Evolutionary conservation across 441 rosid species (phyloP).

Genomic region (Populus hybrid): DNA sequence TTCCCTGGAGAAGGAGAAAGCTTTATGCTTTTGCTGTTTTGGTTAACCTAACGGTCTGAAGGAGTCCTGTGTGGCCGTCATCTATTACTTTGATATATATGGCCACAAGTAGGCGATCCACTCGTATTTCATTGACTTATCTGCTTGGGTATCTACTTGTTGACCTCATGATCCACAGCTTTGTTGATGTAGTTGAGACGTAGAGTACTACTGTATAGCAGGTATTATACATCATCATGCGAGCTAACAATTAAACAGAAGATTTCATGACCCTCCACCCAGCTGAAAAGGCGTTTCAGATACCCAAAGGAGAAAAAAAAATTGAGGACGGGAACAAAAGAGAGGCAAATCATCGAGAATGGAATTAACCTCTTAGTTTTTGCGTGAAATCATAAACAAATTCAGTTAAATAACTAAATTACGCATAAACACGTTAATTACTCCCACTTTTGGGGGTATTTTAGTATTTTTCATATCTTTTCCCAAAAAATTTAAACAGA

Average conservation of each 20-base stretch:
- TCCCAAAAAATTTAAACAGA: fast-evolving
- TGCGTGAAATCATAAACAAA: background rate
- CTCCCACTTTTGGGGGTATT: no score
- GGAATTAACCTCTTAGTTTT: background rate
- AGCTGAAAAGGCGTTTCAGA: background rate
- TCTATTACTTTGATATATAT: no score
- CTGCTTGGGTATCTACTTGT: no score
- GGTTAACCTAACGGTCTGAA: background rate
- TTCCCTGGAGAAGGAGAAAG: background rate
- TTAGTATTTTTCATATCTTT: no score
- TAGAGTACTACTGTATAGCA: background rate
- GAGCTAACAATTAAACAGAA: background rate
- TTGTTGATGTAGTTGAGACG: background rate
- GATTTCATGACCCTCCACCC: background rate
- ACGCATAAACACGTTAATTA: no score
- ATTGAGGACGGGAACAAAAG: background rate
- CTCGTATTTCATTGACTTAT: background rate
- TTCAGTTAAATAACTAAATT: background rate
- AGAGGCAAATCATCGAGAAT: background rate
- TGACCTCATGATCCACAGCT: background rate
- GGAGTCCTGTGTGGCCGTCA: background rate
- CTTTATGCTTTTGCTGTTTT: background rate
- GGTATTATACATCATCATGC: background rate
- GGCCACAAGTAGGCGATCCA: background rate
- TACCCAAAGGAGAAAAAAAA: background rate